Percentiles rank a stretch among this genome's conserved stretches.
These are phyloP conservation scores for Lumnitzera racemosa DNA, from an alignment of 345 rosid genomes.

Conservation along the genomic window DNA sequence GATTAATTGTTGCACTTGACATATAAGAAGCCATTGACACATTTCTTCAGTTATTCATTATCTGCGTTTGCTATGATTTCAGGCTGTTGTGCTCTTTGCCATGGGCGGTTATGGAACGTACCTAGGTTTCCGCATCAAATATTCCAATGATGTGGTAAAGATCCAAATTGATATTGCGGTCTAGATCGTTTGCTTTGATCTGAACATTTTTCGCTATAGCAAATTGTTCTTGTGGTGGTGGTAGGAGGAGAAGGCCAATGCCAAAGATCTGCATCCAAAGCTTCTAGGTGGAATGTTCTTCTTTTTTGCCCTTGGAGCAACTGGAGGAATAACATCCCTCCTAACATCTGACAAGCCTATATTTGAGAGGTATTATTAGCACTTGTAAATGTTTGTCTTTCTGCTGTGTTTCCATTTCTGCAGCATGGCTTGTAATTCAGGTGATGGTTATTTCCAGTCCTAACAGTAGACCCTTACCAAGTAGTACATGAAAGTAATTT, in stretches of 20 bases:
- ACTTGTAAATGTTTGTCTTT: neutral
- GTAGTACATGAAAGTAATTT: no score
- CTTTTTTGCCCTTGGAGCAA: constrained; percentile 93
- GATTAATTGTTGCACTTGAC: neutral
- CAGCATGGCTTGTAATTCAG: no score
- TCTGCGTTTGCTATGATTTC: neutral
- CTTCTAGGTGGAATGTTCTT: constrained; percentile 89
- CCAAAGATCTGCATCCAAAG: constrained; percentile 90
- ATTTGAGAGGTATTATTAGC: constrained; percentile 48
- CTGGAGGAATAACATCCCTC: constrained; percentile 79
- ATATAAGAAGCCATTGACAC: neutral
- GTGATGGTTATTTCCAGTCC: no score
- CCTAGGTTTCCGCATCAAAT: constrained; percentile 74
- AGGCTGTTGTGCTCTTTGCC: constrained; percentile 96
- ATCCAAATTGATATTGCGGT: neutral
- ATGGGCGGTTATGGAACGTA: constrained; percentile 98
- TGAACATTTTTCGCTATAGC: neutral
- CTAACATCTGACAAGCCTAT: constrained; percentile 83
- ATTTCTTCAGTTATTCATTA: neutral
- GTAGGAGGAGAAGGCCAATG: constrained; percentile 86
- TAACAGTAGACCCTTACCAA: no score
- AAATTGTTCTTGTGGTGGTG: neutral
- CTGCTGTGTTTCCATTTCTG: neutral
- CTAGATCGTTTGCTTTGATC: neutral
- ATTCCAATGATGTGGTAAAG: constrained; percentile 70